Evolutionary conservation across 805 yeast genomes (phyloP).

Genomic region (Zygoascus ofunaensis): DNA sequence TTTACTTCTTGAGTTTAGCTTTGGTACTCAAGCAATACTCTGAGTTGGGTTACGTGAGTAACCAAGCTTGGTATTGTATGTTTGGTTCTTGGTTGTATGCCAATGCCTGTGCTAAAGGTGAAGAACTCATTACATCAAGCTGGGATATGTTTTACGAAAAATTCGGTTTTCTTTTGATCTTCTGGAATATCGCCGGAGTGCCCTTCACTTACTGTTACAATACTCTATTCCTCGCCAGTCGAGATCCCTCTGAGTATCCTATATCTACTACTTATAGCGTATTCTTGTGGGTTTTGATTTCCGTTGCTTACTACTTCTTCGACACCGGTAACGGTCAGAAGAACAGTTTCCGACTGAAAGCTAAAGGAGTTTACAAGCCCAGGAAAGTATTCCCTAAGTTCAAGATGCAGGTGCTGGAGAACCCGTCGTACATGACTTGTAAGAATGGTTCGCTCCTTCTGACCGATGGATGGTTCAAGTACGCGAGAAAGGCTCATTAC

Average conservation of each 20-base stretch:
- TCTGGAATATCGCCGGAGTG: slow-evolving; percentile 99
- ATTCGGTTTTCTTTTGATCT: slow-evolving; percentile 96
- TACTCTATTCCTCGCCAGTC: slow-evolving; percentile 73
- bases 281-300: slow-evolving; percentile 45
- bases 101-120: slow-evolving; percentile 96
- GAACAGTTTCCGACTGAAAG: slow-evolving; percentile 67
- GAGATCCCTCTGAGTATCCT: slow-evolving; percentile 72
- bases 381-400: slow-evolving; percentile 91
- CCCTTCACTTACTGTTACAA: slow-evolving; percentile 97
- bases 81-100: slow-evolving; percentile 92
- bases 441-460: slow-evolving; percentile 75
- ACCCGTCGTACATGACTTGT: slow-evolving; percentile 81
- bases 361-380: slow-evolving; percentile 67
- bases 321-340: slow-evolving; percentile 94
- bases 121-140: slow-evolving; percentile 91
- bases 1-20: slow-evolving; percentile 68
- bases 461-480: slow-evolving; percentile 90
- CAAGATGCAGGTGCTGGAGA: slow-evolving; percentile 70
- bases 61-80: slow-evolving; percentile 64
- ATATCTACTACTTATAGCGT: slow-evolving; percentile 58
- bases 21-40: slow-evolving; percentile 74
- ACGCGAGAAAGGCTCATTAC: slow-evolving; percentile 90
- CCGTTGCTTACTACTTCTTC: slow-evolving; percentile 79
- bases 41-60: slow-evolving; percentile 64
- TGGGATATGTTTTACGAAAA: slow-evolving; percentile 99